Base-by-base conservation (phyloP, 2,329 filamentous ascomycete species). In the Beauveria brongniartii region DNA sequence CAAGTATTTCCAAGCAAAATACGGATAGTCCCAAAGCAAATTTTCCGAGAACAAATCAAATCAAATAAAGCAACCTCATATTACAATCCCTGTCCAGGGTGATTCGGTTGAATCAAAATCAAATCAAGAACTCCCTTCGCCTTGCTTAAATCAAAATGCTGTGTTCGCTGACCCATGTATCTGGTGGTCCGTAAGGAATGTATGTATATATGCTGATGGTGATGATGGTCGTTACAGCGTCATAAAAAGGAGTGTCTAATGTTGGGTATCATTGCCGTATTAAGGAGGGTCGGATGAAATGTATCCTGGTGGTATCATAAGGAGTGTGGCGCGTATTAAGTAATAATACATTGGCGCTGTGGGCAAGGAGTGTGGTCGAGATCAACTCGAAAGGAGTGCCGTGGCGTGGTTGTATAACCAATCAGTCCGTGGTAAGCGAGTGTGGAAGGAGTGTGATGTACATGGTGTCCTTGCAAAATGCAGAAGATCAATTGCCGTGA, bases 171-270 rank as follows among this genome's bases (percentile, higher is more conserved):
- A 52, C 41, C 60, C 61, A 62, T 62, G 61, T 62, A 62, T 58
- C 55, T 64, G 72, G 71, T 70, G 69, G 64, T 74, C 70, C 72
- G 70, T 73, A 79, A 77, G 75, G 77, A 79, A 74, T 73, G 76
- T 75, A 68, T 75, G 71, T 75, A 76, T 77, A 72, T 76, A 77
- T 77, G 68, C 68, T 68, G 65, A 70, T 77, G 68, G 68, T 68
- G 66, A 69, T 69, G 30, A 62, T 54, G 34, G 63, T 70, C 67
- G 69, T 76, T 71, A 71, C 76, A 67, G 72, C 65, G 65, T 72
- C 69, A 65, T 72, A 62, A 69, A 67, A 73, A 73, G 67, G 72
- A 74, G 69, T 73, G 72, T 74, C 65, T 67, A 69, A 67, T 58
- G 61, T 37, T 63, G 63, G 70, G 69, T 73, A 71, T 72, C 70